phyloP scores from a whole-genome alignment of 116 monocot species.

The Thalassia testudinum region DNA sequence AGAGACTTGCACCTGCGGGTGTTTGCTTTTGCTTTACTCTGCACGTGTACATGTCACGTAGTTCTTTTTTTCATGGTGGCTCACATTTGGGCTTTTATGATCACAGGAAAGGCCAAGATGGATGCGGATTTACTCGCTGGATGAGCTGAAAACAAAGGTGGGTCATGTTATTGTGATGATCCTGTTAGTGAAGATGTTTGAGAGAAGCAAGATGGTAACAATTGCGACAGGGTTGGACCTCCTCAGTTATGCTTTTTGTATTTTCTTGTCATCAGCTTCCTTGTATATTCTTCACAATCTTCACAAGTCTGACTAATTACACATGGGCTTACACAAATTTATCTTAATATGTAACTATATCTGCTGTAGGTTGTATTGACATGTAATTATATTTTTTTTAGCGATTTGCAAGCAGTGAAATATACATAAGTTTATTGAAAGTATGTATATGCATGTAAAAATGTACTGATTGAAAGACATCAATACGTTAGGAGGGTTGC shows the following conservation, averaged over 20 bases:
- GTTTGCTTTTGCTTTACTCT: neutral
- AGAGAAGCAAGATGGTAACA: constrained; percentile 95
- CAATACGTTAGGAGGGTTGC: no score
- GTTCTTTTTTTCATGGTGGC: neutral
- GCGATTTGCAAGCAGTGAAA: no score
- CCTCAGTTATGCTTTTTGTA: constrained; percentile 77
- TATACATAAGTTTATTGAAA: no score
- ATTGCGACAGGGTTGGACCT: constrained; percentile 81
- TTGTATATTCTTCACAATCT: constrained; percentile 88
- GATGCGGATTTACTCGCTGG: constrained; percentile 93
- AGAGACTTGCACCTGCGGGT: no score
- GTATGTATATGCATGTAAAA: no score
- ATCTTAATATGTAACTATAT: no score
- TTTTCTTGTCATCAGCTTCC: constrained; percentile 91
- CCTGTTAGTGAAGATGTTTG: constrained; percentile 98
- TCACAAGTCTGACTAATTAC: constrained; percentile 33
- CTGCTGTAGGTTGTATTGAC: no score
- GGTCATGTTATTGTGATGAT: constrained; percentile 99
- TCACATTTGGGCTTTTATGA: no score
- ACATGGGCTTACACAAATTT: no score
- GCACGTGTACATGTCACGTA: neutral
- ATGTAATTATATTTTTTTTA: no score
- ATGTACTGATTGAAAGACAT: no score
- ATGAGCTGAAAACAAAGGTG: constrained; percentile 95
- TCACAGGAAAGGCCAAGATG: constrained; percentile 80